These are phyloP conservation scores for Nicotiana otophora DNA, from an alignment of 257 asterid genomes.

Conservation along the genomic window DNA sequence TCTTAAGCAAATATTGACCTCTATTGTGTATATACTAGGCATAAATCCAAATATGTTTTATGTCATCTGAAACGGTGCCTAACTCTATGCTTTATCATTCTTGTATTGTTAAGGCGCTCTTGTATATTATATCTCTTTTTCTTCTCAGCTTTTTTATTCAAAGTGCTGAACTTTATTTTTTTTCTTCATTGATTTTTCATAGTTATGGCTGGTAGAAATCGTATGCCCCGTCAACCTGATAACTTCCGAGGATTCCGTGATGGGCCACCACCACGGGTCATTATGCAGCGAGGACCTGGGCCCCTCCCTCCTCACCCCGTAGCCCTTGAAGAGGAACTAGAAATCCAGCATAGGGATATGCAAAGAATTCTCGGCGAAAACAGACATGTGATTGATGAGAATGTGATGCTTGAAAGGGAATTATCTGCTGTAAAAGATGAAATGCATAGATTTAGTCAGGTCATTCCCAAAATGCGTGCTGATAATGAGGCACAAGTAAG, in stretches of 20 bases:
- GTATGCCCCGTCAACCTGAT: slow-evolving; percentile 51
- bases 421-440: slow-evolving; percentile 73
- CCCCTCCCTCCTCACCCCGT: slow-evolving; percentile 61
- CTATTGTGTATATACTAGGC: background rate
- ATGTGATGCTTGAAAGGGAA: slow-evolving; percentile 81
- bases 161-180: background rate
- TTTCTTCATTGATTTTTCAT: background rate
- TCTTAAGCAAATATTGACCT: background rate
- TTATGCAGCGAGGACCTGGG: slow-evolving; percentile 40
- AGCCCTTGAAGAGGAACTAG: slow-evolving; percentile 73
- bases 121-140: background rate
- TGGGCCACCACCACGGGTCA: slow-evolving; percentile 34
- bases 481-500: slow-evolving; percentile 70
- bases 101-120: background rate
- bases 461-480: slow-evolving; percentile 56
- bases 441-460: slow-evolving; percentile 60
- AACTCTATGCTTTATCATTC: background rate
- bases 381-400: slow-evolving; percentile 68
- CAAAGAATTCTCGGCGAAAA: slow-evolving; percentile 63
- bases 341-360: slow-evolving; percentile 73
- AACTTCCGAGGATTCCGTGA: slow-evolving; percentile 41
- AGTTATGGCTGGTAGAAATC: slow-evolving; percentile 72
- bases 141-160: background rate
- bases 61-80: background rate
- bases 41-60: background rate